phyloP scores from a whole-genome alignment of 148 eudicot species.

The Linanthus parryae region DNA sequence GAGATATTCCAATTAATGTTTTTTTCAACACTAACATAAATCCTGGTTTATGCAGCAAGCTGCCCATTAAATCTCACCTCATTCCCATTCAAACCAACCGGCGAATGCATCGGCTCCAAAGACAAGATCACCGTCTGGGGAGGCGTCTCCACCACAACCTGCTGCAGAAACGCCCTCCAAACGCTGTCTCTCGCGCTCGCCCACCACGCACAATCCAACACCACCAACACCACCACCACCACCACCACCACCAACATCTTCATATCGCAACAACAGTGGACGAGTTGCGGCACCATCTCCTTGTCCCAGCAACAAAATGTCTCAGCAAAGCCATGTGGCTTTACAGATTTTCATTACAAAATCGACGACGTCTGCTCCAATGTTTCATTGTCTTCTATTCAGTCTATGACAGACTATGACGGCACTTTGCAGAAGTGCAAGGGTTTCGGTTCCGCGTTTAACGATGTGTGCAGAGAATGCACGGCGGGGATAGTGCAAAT shows the following conservation, averaged over 20 bases:
- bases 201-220: not conserved
- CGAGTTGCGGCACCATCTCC: slow-evolving; percentile 11
- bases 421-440: slow-evolving; percentile 8
- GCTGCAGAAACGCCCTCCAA: slow-evolving; percentile 28
- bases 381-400: not conserved
- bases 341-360: slow-evolving; percentile 12
- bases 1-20: too few species aligned
- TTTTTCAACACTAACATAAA: too few species aligned
- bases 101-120: slow-evolving; percentile 18
- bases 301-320: slow-evolving; percentile 6
- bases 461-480: slow-evolving; percentile 18
- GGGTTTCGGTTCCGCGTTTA: slow-evolving; percentile 6
- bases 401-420: not conserved
- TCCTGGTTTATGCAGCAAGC: slow-evolving; percentile 10
- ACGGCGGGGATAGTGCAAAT: not conserved
- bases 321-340: slow-evolving; percentile 14
- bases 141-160: slow-evolving; percentile 19
- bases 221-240: not conserved
- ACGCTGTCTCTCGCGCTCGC: slow-evolving; percentile 20
- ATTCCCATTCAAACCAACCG: slow-evolving; percentile 22
- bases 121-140: slow-evolving; percentile 18
- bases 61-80: slow-evolving; percentile 25
- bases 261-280: slow-evolving; percentile 11
- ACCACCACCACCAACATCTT: slow-evolving; percentile 9
- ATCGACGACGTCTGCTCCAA: slow-evolving; percentile 13